A percentile compares a stretch with the other conserved stretches of the same genome.
Evolutionary conservation across 139 green algal genomes (phyloP).

Genomic region (Spirogloea muscicola): DNA sequence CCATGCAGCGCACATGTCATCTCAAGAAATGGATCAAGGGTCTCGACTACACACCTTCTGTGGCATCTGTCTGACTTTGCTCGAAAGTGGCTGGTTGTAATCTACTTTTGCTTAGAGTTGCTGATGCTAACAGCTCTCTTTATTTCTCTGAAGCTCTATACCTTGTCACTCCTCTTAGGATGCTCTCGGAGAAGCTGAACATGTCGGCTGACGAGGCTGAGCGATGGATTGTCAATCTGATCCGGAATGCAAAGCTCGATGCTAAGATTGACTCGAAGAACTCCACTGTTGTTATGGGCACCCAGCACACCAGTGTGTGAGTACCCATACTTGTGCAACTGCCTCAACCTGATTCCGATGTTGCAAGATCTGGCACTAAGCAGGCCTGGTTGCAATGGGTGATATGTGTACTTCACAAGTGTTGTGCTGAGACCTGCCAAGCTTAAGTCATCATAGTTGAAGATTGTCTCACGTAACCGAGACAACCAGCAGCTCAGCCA

Average conservation of each 20-base stretch:
- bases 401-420: slow-evolving; percentile 1
- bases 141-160: too few species aligned
- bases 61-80: too few species aligned
- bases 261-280: slow-evolving; percentile 92
- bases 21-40: too few species aligned
- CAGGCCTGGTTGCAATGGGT: neutral
- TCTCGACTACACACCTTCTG: too few species aligned
- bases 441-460: neutral
- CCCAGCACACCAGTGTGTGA: slow-evolving; percentile 61
- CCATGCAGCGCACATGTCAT: too few species aligned
- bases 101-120: too few species aligned
- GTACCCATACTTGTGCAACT: slow-evolving; percentile 8
- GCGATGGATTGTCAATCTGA: slow-evolving; percentile 90
- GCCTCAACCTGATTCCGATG: neutral
- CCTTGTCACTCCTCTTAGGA: too few species aligned
- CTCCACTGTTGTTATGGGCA: slow-evolving; percentile 92
- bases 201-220: slow-evolving; percentile 68
- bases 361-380: neutral
- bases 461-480: neutral
- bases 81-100: too few species aligned
- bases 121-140: too few species aligned
- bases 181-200: slow-evolving; percentile 79
- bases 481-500: neutral
- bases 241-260: slow-evolving; percentile 86
- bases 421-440: too few species aligned